phyloP scores from a whole-genome alignment of 805 yeast genomes.

The Grigorovia humatica region DNA sequence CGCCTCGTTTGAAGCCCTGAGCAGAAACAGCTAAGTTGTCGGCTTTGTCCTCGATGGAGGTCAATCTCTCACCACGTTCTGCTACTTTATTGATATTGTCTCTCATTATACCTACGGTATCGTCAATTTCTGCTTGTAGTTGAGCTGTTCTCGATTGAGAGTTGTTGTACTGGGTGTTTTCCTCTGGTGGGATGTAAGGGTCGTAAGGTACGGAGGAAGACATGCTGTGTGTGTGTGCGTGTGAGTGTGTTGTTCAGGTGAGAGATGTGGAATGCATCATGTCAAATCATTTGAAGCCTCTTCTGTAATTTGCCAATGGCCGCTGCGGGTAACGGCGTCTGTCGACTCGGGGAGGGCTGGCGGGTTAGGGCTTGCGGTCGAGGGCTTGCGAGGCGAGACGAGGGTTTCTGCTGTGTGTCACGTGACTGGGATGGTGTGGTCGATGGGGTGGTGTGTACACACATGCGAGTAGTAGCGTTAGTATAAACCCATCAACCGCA shows the following conservation, averaged over 20 bases:
- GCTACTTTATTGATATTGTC: slow-evolving; percentile 94
- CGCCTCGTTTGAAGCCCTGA: slow-evolving; percentile 90
- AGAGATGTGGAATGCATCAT: neutral
- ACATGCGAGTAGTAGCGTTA: too few relatives aligned
- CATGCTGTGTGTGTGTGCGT: slow-evolving; percentile 31
- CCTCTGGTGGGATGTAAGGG: slow-evolving; percentile 65
- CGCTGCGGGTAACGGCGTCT: neutral
- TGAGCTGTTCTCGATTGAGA: slow-evolving; percentile 57
- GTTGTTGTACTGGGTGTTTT: neutral
- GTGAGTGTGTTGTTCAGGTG: neutral
- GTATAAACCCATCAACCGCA: neutral
- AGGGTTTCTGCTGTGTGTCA: too few relatives aligned
- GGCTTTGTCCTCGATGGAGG: slow-evolving; percentile 85
- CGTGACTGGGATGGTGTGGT: too few relatives aligned
- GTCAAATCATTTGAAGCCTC: neutral
- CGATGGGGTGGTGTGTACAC: too few relatives aligned
- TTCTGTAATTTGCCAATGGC: neutral
- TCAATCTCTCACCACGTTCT: slow-evolving; percentile 85
- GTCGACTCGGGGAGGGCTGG: too few relatives aligned
- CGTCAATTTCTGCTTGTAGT: slow-evolving; percentile 86
- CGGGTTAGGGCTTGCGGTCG: too few relatives aligned
- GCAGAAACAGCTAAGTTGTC: slow-evolving; percentile 88
- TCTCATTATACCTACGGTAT: slow-evolving; percentile 95
- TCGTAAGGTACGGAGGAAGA: slow-evolving; percentile 77
- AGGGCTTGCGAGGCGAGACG: too few relatives aligned